Percentiles rank a stretch among this genome's conserved stretches.
Conservation (phyloP, 2,329 filamentous ascomycete genomes). For the Pyrenochaeta sp. region DNA sequence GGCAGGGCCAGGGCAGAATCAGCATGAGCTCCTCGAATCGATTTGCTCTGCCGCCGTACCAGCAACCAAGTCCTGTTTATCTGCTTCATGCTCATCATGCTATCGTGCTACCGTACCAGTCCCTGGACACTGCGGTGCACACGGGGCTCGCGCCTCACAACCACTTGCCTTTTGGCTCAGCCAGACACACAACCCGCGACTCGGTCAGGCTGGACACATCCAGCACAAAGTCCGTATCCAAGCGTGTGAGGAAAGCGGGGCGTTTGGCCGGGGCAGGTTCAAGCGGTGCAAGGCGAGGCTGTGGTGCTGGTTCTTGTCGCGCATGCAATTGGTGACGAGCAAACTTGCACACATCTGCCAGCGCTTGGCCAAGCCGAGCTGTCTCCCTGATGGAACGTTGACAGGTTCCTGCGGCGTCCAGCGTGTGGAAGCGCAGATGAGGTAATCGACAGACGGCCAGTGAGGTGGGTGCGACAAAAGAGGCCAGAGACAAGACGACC, state of each 20-base stretch:
- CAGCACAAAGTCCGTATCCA: slow-evolving; percentile 13
- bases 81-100: slow-evolving; percentile 27
- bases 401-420: slow-evolving; percentile 40
- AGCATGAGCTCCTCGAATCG: slow-evolving; percentile 25
- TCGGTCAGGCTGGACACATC: slow-evolving; percentile 19
- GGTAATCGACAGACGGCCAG: slow-evolving; percentile 27
- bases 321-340: slow-evolving; percentile 6
- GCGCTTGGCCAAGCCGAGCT: slow-evolving; percentile 27
- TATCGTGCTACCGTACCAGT: slow-evolving; percentile 43
- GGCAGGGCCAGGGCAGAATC: slow-evolving; percentile 15
- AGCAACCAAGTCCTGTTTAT: too few species aligned
- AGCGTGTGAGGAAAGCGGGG: slow-evolving; percentile 15
- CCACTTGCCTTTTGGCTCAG: slow-evolving; percentile 19
- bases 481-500: slow-evolving; percentile 35
- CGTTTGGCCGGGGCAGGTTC: slow-evolving; percentile 10
- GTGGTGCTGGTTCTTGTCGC: background rate
- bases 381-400: slow-evolving; percentile 38
- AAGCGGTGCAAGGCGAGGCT: slow-evolving; percentile 21
- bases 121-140: slow-evolving; percentile 31
- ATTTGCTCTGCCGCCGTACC: slow-evolving; percentile 22
- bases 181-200: slow-evolving; percentile 23
- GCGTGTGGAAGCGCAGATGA: slow-evolving; percentile 32
- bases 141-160: background rate
- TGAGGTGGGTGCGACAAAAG: slow-evolving; percentile 29
- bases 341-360: slow-evolving; percentile 26